phyloP scores from a whole-genome alignment of 768 basidiomycete genomes.

The Amanita inopinata region DNA sequence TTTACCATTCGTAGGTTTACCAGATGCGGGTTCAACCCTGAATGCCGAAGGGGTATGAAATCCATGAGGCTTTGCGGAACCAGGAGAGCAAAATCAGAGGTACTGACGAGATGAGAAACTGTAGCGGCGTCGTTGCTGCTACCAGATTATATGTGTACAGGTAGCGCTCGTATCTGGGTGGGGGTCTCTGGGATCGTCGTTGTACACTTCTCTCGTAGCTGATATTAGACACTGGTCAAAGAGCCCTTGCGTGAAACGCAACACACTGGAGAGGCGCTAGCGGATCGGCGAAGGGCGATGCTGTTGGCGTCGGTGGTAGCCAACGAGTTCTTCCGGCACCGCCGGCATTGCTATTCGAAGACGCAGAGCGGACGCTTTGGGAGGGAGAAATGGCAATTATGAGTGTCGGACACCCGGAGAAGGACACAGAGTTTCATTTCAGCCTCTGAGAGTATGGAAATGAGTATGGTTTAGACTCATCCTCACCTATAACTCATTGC shows the following conservation, averaged over 20 bases:
- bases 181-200: conserved; percentile 15
- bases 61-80: background rate
- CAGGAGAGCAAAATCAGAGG: background rate
- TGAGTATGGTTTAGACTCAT: conserved; percentile 10
- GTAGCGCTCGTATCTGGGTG: conserved; percentile 31
- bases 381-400: background rate
- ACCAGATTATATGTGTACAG: conserved; percentile 43
- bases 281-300: conserved; percentile 17
- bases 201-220: conserved; percentile 9
- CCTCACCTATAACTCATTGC: conserved; percentile 30
- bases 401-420: background rate
- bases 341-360: conserved; percentile 13
- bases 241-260: conserved; percentile 3
- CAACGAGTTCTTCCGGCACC: background rate
- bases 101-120: conserved; percentile 45
- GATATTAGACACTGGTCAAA: conserved; percentile 3
- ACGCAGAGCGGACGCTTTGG: background rate
- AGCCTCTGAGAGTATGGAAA: too few relatives aligned
- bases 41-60: background rate
- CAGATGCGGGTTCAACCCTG: conserved; percentile 37
- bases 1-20: conserved; percentile 31
- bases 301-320: conserved; percentile 10
- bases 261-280: background rate
- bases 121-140: conserved; percentile 32
- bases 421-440: background rate